phyloP scores from a whole-genome alignment of 176 grass and related monocot species.

The Zea luxurians region DNA sequence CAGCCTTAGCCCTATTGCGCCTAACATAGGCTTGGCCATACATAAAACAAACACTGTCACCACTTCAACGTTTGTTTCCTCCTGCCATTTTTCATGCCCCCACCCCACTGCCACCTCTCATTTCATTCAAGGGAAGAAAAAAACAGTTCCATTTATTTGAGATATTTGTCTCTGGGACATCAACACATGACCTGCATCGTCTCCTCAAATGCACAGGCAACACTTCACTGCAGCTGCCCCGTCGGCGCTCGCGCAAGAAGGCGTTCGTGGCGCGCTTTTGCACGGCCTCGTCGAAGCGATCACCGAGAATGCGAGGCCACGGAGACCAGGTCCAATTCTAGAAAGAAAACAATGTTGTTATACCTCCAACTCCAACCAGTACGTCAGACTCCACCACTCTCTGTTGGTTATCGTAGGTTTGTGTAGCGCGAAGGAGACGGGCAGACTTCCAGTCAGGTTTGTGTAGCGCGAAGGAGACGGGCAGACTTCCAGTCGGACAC shows the following conservation, averaged over 20 bases:
- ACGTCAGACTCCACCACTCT: no score
- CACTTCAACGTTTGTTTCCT: no score
- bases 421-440: no score
- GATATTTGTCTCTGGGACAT: not conserved
- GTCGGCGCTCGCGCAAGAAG: not conserved
- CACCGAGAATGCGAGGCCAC: not conserved
- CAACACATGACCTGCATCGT: not conserved
- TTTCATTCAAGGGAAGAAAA: no score
- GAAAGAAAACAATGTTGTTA: not conserved
- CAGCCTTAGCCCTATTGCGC: no score
- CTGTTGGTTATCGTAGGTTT: no score
- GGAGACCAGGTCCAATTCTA: slow-evolving; percentile 29
- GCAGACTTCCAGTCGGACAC: slow-evolving; percentile 71
- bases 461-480: slow-evolving; percentile 49
- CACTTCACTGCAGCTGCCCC: not conserved
- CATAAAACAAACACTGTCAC: no score
- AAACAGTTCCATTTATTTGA: no score
- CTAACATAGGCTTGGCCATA: no score
- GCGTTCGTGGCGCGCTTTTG: slow-evolving; percentile 7
- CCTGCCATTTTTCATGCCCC: not conserved
- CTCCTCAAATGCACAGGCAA: slow-evolving; percentile 34
- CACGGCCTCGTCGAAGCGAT: not conserved
- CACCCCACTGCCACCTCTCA: not conserved
- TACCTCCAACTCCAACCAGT: no score
- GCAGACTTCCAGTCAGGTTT: slow-evolving; percentile 27